Base-by-base conservation (phyloP, 2,329 filamentous ascomycete genomes). In the Karstenula rhodostoma region DNA sequence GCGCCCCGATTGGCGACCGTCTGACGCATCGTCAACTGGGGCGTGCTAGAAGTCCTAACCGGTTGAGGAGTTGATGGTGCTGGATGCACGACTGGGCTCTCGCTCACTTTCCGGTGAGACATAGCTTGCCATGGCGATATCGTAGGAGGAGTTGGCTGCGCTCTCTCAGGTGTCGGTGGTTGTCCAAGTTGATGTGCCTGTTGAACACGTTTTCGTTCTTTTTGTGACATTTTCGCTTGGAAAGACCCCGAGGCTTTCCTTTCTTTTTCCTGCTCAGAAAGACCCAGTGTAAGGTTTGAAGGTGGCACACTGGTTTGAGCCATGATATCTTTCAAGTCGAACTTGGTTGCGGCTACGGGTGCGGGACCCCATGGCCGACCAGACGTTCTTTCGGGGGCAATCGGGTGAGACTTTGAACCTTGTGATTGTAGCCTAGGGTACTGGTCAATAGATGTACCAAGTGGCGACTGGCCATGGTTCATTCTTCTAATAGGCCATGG, bases 241-340 rank as follows among this genome's bases (percentile, higher is more conserved):
- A 80, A 61, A 72, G 69, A 71, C 69, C 70, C 77, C 56, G 66
- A 70, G 42, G 68, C 67, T 44, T 74, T 77, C 68, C 72, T 70
- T 33, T 73, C 73, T 51, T 64, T 78, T 60, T 80, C 78, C 54
- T 82, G 78, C 25, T 76, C 77, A 7, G 82, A 82, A 53, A 87
- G 78, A 0, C 80, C 84, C 33, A 85, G 67, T 1, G 84, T 85
- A 22, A 87, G 67, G 56, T 83, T 85, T 1, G 86, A 87, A 1
- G 83, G 79, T 43, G 81, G 80, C 25, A 77, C 71, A 0, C 86
- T 83, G 1, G 86, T 79, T 71, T 90, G 87, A 9, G 81, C 83
- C 87, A 97, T 90, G 65, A 96, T 92, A 43, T 92, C 87, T 66
- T 87, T 91, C 56, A 97, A 83, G 59, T 91, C 90, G 15, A 93